These are phyloP conservation scores for Sporothrix schenckii DNA, from an alignment of 2,329 filamentous ascomycete genomes.

Conservation along the genomic window DNA sequence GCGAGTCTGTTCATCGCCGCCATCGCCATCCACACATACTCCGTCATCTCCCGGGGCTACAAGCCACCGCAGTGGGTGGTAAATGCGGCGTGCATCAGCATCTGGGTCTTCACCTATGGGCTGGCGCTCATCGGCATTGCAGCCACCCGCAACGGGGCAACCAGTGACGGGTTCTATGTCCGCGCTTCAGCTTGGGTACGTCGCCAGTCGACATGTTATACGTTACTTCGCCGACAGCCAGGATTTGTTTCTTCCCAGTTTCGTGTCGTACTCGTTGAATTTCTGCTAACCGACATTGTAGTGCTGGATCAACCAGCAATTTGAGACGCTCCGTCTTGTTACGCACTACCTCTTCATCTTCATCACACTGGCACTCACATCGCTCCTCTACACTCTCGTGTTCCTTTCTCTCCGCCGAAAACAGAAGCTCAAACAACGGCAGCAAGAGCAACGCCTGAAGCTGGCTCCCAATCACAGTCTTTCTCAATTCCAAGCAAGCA, in stretches of 20 bases:
- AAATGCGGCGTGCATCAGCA: conserved; percentile 45
- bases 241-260: too few species aligned
- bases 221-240: not conserved
- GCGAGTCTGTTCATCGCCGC: conserved; percentile 61
- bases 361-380: conserved; percentile 44
- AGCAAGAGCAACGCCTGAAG: conserved; percentile 7
- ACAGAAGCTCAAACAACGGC: conserved; percentile 6
- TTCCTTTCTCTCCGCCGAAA: conserved; percentile 43
- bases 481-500: conserved; percentile 15
- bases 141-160: conserved; percentile 38
- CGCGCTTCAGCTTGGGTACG: conserved; percentile 58
- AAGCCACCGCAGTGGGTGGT: conserved; percentile 51
- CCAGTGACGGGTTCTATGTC: conserved; percentile 50
- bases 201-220: not conserved
- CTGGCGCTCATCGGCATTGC: conserved; percentile 49
- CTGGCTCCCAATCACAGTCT: not conserved
- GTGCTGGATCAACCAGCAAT: conserved; percentile 64
- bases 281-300: conserved; percentile 34
- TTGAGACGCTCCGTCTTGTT: conserved; percentile 57
- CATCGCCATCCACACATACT: conserved; percentile 62
- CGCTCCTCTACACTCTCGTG: conserved; percentile 45
- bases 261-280: too few species aligned
- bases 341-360: conserved; percentile 67
- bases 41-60: conserved; percentile 55
- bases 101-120: conserved; percentile 56